A percentile compares a stretch with the other conserved stretches of the same genome.
These are phyloP conservation scores for Triticum monococcum DNA, from an alignment of 176 grass and related monocot species.

Conservation along the genomic window DNA sequence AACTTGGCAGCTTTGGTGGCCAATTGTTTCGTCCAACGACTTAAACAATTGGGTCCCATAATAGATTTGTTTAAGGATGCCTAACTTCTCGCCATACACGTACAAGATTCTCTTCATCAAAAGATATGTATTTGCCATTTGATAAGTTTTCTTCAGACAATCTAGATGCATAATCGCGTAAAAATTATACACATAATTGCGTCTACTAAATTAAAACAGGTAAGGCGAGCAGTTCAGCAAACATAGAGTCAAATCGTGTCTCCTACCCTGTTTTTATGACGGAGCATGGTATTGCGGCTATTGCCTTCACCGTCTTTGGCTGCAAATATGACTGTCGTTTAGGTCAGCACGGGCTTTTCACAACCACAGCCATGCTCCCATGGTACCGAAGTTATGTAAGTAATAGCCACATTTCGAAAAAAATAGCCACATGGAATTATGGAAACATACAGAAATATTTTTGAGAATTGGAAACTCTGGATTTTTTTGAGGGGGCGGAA, in stretches of 20 bases:
- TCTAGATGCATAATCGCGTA: not conserved
- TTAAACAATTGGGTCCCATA: not conserved
- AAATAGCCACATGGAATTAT: too few species aligned
- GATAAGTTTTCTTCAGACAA: not conserved
- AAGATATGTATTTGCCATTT: not conserved
- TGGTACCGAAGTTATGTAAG: too few species aligned
- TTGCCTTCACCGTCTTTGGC: not conserved
- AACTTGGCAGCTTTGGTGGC: not conserved
- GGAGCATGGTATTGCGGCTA: not conserved
- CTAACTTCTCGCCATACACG: not conserved
- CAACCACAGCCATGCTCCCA: not conserved
- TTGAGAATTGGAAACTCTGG: not conserved
- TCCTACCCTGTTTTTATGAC: not conserved
- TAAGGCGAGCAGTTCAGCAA: not conserved
- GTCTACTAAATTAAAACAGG: too few species aligned
- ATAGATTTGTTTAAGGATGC: constrained; percentile 15
- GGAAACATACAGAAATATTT: not conserved
- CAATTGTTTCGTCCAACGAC: not conserved
- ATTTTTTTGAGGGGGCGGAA: too few species aligned
- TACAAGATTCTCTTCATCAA: constrained; percentile 8
- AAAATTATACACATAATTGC: too few species aligned
- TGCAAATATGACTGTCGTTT: not conserved
- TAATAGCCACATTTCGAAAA: too few species aligned
- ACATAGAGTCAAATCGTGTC: not conserved
- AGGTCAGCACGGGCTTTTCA: not conserved